These are phyloP conservation scores for Irpex sp. DNA, from an alignment of 1,284 basidiomycete genomes.

Conservation along the genomic window DNA sequence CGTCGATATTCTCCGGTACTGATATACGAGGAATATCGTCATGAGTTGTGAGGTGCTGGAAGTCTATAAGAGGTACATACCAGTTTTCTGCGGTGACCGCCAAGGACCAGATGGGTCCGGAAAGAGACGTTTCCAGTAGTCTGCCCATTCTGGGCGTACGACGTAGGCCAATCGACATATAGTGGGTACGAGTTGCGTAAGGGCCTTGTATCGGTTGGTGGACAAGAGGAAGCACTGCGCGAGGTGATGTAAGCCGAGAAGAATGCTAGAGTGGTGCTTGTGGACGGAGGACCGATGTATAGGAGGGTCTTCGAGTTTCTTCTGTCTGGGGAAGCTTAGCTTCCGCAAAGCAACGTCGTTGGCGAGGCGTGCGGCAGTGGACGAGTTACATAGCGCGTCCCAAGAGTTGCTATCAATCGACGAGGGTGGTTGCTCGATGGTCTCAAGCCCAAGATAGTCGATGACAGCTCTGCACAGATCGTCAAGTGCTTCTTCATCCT, in stretches of 20 bases:
- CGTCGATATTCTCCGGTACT: conserved; percentile 51
- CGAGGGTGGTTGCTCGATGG: conserved; percentile 1
- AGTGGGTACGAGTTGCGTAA: conserved; percentile 61
- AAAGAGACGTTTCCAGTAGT: conserved; percentile 82
- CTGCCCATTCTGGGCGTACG: conserved; percentile 78
- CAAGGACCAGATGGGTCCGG: conserved; percentile 56
- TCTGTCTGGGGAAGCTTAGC: conserved; percentile 36
- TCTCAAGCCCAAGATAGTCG: conserved; percentile 42
- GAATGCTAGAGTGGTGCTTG: conserved; percentile 43
- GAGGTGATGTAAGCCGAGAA: conserved; percentile 75
- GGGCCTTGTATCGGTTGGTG: conserved; percentile 46
- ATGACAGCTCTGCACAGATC: conserved; percentile 51
- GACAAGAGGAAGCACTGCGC: conserved; percentile 67
- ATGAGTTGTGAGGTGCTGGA: too few species aligned
- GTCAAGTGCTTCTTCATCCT: conserved; percentile 50
- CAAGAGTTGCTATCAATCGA: conserved; percentile 6
- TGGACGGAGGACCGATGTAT: conserved; percentile 20
- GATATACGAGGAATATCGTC: neutral
- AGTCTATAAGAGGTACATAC: conserved; percentile 32
- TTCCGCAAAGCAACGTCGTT: conserved; percentile 48
- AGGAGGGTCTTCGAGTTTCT: neutral
- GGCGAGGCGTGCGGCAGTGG: conserved; percentile 11
- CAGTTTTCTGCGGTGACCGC: conserved; percentile 43
- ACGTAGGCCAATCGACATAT: conserved; percentile 65
- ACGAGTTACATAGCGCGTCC: conserved; percentile 12